Evolutionary conservation across 768 basidiomycete species (phyloP), one percentile per base, ranked within the genome.

Genomic region (Neoboletus magnificus): DNA sequence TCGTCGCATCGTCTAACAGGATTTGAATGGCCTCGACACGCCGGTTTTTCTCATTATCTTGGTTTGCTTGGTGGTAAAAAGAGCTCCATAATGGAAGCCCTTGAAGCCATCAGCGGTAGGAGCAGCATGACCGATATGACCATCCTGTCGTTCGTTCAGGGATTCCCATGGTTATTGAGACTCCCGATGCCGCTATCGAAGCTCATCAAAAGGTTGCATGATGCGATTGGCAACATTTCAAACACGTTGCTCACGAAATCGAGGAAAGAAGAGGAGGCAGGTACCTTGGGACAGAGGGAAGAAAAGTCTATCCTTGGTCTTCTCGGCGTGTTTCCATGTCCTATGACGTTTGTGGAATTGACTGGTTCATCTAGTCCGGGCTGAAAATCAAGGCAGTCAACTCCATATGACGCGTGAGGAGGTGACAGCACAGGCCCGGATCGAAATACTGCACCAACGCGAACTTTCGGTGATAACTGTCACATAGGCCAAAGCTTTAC

Each of bases 1-100:
- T 39, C 18, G 5, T 32, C 8, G 3, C 10, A 5, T 0, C 12
- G 11, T n/a, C 45, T 48, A 11, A 46, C 5, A 11, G 16, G 18
- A 25, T 13, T 46, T 18, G 22, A n/a, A 5, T 44, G 77, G 77
- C 3, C 66, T 80, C 6, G 79, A 80, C 59, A 73, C 69, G 76
- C 76, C 4, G 73, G 78, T 1, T 77, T 80, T 61, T 73, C 76
- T 10, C 75, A 78, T 62, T 69, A 78, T 57, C 80, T 80, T 55
- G 71, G 71, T 9, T 63, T 76, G 0, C 67, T 80, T 16, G 69
- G 73, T 2, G 77, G 77, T 16, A 69, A 74, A 53, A 35, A 25
- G 5, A 48, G 65, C 8, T 41, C 64, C 0, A 69, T 74, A 9
- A 60, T 63, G 3, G 59, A 58, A 6, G 55, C 65, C 0, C 66